phyloP scores from a whole-genome alignment of 1,284 basidiomycete species.

The Ganoderma leucocontextum region DNA sequence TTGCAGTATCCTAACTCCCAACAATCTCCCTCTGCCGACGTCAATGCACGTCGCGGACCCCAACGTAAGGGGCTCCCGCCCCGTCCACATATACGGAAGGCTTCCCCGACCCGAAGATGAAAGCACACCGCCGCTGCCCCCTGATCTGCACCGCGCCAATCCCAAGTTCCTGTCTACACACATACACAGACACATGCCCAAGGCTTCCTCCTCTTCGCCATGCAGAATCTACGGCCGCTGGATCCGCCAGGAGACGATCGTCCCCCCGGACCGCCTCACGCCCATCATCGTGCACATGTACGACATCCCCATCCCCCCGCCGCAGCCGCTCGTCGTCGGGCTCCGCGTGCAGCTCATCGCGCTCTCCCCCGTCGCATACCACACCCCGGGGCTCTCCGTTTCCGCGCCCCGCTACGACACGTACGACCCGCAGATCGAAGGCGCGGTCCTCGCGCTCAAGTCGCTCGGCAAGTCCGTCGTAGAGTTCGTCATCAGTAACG shows the following conservation, averaged over 20 bases:
- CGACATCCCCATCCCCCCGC: slow-evolving; percentile 9
- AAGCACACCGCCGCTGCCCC: background rate
- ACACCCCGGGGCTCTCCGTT: background rate
- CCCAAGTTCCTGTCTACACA: background rate
- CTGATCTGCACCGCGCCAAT: background rate
- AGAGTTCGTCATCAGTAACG: slow-evolving; percentile 6
- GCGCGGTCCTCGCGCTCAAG: slow-evolving; percentile 5
- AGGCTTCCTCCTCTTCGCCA: background rate
- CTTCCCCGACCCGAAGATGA: background rate
- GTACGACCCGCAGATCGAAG: slow-evolving; percentile 12
- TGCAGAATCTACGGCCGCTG: slow-evolving; percentile 12
- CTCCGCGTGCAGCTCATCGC: slow-evolving; percentile 10
- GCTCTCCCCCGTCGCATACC: slow-evolving; percentile 4
- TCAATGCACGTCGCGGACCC: background rate
- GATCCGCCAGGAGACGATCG: slow-evolving; percentile 6
- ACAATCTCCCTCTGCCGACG: background rate
- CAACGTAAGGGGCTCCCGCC: slow-evolving; percentile 11
- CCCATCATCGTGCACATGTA: slow-evolving; percentile 12
- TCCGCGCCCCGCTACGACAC: slow-evolving; percentile 8
- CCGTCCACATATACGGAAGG: slow-evolving; percentile 2
- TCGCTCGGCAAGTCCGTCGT: slow-evolving; percentile 9
- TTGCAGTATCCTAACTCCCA: slow-evolving; percentile 6
- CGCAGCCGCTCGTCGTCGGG: slow-evolving; percentile 6
- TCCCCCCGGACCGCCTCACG: slow-evolving; percentile 2
- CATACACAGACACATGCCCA: background rate